Evolutionary conservation across 331 rosid species (phyloP), one percentile per base, ranked within the genome.

Genomic region (Rosa hybrid): DNA sequence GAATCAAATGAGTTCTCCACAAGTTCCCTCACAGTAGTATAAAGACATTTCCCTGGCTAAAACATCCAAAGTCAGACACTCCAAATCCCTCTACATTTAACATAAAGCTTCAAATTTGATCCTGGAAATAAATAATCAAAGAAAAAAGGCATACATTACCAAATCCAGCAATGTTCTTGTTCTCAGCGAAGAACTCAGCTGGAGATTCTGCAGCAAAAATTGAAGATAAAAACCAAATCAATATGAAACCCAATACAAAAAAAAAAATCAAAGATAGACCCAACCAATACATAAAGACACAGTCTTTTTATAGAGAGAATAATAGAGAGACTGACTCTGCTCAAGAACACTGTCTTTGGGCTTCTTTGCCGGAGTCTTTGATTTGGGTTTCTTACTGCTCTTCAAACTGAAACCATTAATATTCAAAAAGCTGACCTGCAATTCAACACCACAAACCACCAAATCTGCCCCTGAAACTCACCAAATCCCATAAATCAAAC

Each of bases 131-230:
- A 21, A 8, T 3, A 60, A 21, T 2, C 8, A 60, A 60, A 23
- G 0, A 10, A 59, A 60, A 20, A 10, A 56, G 53, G 34, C 71
- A 60, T 78, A 91, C 98, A 78, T 92, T 92, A 75, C 91, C 98
- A 83, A 94, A 94, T 50, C 98, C 98, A 63, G 98, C 98, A 49
- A 94, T 94, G 78, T 94, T 92, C 87, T 94, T 92, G 86, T 94
- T 94, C 90, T 94, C 98, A 0, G 98, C 98, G 68, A 94, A 92
- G 85, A 92, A 94, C 78, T 94, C 98, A 20, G 98, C 98, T 5
- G 96, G 98, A 60, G 98, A 94, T 83, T 94, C 98, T 94, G 80
- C 86, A 74, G 11, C 0, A 62, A 74, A 81, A 54, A n/a, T 60
- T 71, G 25, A 75, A n/a, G 6, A 59, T 12, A 50, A 74, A 59